Base-by-base conservation (phyloP, 345 rosid species). In the Triadica sebifera region DNA sequence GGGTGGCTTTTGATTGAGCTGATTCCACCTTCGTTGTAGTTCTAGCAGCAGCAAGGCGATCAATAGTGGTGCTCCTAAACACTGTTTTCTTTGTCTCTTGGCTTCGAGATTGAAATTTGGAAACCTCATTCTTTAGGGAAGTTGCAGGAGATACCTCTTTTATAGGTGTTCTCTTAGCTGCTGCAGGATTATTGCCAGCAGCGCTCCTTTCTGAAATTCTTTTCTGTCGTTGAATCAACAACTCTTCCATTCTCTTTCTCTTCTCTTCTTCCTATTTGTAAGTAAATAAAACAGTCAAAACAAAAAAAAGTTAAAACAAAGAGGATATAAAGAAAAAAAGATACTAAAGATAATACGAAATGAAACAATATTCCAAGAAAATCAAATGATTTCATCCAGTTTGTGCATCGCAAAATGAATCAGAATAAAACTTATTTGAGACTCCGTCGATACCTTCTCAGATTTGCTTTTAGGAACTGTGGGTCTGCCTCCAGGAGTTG, bases 171-270 rank as follows among this genome's bases (percentile, higher is more conserved):
- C 83, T 88, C 85, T 82, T 86, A 69, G 89, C 37, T n/a, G 79
- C 20, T 51, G 72, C 52, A 7, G 86, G 51, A 76, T 65, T 58
- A 72, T 85, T 89, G 65, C 71, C 75, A 29, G 80, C 77, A 62
- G 86, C 60, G 80, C 96, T 91, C 89, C 92, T 93, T 84, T 87
- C 96, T 38, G 99, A 89, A 58, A 95, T 95, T 83, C 99, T 91
- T 87, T 87, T 91, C 86, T 91, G 98, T 59, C 99, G 88, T 78
- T 90, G 91, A 75, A 87, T 73, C 69, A 77, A 56, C 77, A 89
- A 81, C 80, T 90, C 96, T 84, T 91, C 98, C 87, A 71, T 86
- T 85, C 88, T 91, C 87, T 80, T 95, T 76, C 84, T 87, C 13
- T 79, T 90, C 77, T 90, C 93, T 83, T 95, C 97, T 85, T 95